These are phyloP conservation scores for Persicaria tinctoria DNA, from an alignment of 148 eudicot species.

Conservation along the genomic window DNA sequence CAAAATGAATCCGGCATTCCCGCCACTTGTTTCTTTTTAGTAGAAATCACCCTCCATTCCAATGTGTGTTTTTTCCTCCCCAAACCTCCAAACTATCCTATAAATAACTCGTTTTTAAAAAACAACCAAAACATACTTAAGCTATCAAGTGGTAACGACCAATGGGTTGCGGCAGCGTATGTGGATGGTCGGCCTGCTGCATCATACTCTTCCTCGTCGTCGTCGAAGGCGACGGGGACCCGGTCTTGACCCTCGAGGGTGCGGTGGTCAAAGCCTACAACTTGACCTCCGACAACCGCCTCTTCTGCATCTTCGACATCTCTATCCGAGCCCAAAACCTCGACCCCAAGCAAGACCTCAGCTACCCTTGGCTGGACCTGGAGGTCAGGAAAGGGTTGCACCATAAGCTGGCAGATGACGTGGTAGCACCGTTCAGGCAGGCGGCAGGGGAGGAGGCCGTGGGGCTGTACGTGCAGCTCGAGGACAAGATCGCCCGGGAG, in stretches of 20 bases:
- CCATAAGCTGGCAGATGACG: neutral
- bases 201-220: neutral
- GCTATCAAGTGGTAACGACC: no score
- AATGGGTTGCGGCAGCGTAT: no score
- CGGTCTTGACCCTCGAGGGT: constrained; percentile 16
- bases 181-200: neutral
- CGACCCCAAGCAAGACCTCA: neutral
- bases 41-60: no score
- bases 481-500: neutral
- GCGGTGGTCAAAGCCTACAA: constrained; percentile 19
- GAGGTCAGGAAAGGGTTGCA: constrained; percentile 4
- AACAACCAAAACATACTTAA: no score
- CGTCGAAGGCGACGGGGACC: neutral
- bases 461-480: neutral
- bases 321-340: constrained; percentile 14
- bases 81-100: no score
- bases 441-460: neutral
- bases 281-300: constrained; percentile 16
- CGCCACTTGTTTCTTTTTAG: no score
- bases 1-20: no score
- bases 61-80: no score
- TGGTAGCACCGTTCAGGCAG: neutral
- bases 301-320: constrained; percentile 16
- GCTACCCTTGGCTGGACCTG: neutral
- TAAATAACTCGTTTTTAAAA: no score